Evolutionary conservation across 768 basidiomycete genomes (phyloP).

Genomic region (Boletus coccyginus): DNA sequence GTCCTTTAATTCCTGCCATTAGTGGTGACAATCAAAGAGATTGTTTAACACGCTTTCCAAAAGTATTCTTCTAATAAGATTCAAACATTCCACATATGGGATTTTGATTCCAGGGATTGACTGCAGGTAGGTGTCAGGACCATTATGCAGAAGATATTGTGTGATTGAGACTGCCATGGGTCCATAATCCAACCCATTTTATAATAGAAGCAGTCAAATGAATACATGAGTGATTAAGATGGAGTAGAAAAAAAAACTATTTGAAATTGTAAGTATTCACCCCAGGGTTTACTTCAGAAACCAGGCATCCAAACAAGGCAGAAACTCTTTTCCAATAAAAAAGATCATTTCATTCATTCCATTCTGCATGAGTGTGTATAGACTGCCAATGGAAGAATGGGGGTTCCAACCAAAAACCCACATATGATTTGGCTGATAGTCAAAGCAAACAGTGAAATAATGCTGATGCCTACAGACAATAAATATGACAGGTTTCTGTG

Average conservation of each 20-base stretch:
- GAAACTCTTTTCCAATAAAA: background rate
- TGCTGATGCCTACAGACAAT: constrained; percentile 1
- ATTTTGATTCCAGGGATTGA: background rate
- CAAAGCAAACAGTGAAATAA: constrained; percentile 6
- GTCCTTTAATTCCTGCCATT: background rate
- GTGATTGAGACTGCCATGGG: background rate
- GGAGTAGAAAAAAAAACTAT: background rate
- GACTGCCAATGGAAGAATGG: background rate
- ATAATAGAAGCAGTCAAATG: no score
- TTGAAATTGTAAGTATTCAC: background rate
- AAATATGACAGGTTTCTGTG: constrained; percentile 1
- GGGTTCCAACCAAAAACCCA: background rate
- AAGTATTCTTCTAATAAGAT: background rate
- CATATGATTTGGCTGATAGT: constrained; percentile 2
- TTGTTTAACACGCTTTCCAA: background rate
- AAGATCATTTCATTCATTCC: background rate
- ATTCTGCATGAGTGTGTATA: background rate
- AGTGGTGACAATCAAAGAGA: background rate
- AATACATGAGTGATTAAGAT: no score
- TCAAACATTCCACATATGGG: background rate
- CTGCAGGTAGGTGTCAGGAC: background rate
- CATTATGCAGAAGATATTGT: background rate
- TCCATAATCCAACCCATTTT: constrained; percentile 8
- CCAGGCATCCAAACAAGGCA: background rate
- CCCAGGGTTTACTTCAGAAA: background rate